Evolutionary conservation across 2,329 filamentous ascomycete species (phyloP).

Genomic region (Neofusicoccum cordaticola): DNA sequence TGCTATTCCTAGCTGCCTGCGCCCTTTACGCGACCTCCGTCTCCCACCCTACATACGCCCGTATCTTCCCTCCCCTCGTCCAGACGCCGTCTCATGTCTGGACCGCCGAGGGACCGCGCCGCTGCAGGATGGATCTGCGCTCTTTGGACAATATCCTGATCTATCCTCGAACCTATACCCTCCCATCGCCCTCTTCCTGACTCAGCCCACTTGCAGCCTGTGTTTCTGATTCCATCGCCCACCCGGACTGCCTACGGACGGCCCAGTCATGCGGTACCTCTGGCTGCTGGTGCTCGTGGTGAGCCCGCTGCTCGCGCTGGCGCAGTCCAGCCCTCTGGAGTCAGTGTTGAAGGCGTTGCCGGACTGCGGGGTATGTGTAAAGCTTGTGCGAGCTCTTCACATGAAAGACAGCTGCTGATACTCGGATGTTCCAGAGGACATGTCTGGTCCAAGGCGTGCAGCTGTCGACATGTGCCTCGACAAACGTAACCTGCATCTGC

Average conservation of each 20-base stretch:
- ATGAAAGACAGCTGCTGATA: background rate
- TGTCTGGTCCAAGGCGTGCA: background rate
- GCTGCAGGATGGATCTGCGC: background rate
- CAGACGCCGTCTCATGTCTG: background rate
- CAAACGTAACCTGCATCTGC: constrained; percentile 16
- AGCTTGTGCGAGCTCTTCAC: no score
- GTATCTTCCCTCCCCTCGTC: background rate
- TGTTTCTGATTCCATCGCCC: background rate
- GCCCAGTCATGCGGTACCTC: background rate
- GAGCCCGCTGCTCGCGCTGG: background rate
- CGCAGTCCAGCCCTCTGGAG: background rate
- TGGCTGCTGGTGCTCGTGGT: constrained; percentile 7
- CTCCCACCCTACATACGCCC: background rate
- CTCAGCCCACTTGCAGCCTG: background rate
- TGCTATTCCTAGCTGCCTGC: background rate
- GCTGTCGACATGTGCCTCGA: background rate
- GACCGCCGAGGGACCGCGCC: background rate
- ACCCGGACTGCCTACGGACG: background rate
- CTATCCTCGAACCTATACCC: background rate
- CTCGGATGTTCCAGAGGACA: background rate
- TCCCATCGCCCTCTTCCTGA: background rate
- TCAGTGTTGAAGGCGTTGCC: constrained; percentile 8
- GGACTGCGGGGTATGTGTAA: constrained; percentile 6
- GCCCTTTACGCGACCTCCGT: background rate
- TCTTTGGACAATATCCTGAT: background rate